phyloP scores from a whole-genome alignment of 2,329 filamentous ascomycete genomes.

The Neopestalotiopsis sp. region DNA sequence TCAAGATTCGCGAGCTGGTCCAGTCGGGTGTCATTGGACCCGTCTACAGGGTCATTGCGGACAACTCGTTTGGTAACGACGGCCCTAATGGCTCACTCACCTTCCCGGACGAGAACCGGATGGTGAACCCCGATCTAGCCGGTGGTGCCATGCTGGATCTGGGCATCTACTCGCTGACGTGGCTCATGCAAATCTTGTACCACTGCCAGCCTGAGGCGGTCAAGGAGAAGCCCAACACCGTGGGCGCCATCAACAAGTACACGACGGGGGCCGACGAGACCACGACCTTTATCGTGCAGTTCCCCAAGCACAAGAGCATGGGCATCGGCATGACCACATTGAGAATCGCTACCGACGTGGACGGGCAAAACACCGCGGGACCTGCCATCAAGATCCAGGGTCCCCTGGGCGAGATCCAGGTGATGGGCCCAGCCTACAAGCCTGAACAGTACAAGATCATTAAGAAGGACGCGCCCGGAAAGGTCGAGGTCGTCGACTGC shows the following conservation, averaged over 20 bases:
- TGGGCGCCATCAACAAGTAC: constrained; percentile 74
- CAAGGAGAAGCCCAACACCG: constrained; percentile 72
- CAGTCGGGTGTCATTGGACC: constrained; percentile 40
- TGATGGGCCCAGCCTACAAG: constrained; percentile 73
- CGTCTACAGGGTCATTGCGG: constrained; percentile 54
- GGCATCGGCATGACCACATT: constrained; percentile 74
- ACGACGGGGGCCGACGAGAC: constrained; percentile 77
- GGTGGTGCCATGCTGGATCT: constrained; percentile 84
- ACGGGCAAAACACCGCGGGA: constrained; percentile 61
- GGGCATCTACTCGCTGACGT: constrained; percentile 87
- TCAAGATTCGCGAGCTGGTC: constrained; percentile 73
- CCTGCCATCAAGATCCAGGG: constrained; percentile 82
- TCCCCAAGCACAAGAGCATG: constrained; percentile 71
- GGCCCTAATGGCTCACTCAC: constrained; percentile 60
- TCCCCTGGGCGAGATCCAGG: constrained; percentile 80
- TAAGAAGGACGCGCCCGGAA: constrained; percentile 51
- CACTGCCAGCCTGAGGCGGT: constrained; percentile 72
- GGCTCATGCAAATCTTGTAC: constrained; percentile 90
- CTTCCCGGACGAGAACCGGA: constrained; percentile 69
- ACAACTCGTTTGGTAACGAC: constrained; percentile 65
- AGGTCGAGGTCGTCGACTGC: constrained; percentile 56
- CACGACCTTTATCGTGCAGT: constrained; percentile 78
- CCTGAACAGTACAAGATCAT: constrained; percentile 71
- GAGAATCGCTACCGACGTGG: constrained; percentile 65
- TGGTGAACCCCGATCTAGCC: constrained; percentile 82